Evolutionary conservation across 805 yeast species (phyloP), one percentile per base, ranked within the genome.

Genomic region (Kazachstania kunashirensis): DNA sequence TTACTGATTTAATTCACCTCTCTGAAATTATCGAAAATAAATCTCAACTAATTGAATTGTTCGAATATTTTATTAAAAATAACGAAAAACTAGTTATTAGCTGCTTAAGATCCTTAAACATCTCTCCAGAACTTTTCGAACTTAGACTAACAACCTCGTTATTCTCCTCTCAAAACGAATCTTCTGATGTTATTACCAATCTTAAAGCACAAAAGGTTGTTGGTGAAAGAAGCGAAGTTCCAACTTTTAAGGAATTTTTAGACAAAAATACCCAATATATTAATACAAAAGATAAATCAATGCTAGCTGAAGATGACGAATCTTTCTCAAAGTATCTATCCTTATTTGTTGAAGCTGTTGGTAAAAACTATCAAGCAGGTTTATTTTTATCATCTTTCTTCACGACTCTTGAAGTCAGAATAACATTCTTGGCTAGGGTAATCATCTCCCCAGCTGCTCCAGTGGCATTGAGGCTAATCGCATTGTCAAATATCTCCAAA

Each of bases 111-210:
- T 54, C 66, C 2, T 37, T 58, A 16, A 53, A 59, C 14, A 37
- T 68, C 15, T 49, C 61, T 14, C 41, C 73, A 3, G 75, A 70
- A 20, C 46, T 65, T 4, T 61, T 79, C 20, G 88, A 79, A 62
- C 71, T 85, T 67, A 67, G 70, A 37, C 61, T 84, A 31, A 82
- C 84, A 59, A 69, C 80, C 1, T 77, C 88, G 0, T 59, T 85
- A 35, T 55, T 59, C 25, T 42, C 47, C 2, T 40, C 38, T 7
- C 49, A 48, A 10, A 47, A 44, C 39, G 44, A 53, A 7, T 50
- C 51, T 13, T 48, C 52, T 12, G 63, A 58, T 17, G 50, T 61
- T 9, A 63, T 53, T 23, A 52, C 63, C 16, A 51, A 45, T 4
- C 29, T 48, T n/a, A 50, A 46, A 11, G 34, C 51, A 11, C 52